phyloP scores from a whole-genome alignment of 306 rosid species.

The cucumber (Cucumis sativus) region DNA sequence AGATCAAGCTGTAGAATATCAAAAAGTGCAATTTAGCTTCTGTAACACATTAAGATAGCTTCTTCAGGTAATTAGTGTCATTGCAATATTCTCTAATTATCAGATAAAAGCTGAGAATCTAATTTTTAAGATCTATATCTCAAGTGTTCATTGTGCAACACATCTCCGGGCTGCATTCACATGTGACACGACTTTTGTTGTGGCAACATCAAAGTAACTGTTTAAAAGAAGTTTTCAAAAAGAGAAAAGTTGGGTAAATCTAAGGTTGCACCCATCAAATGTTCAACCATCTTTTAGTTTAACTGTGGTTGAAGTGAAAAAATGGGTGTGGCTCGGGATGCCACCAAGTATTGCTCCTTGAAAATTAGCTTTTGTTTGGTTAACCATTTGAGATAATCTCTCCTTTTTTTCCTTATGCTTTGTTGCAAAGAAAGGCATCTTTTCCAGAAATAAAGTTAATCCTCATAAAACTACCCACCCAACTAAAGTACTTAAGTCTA shows the following conservation, averaged over 20 bases:
- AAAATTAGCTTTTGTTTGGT: neutral
- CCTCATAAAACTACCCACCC: neutral
- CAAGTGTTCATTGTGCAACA: too few species aligned
- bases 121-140: neutral
- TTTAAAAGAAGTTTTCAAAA: neutral
- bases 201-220: neutral
- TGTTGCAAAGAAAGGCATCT: neutral
- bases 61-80: neutral
- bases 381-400: neutral
- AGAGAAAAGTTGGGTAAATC: too few species aligned
- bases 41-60: neutral
- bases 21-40: slow-evolving; percentile 14
- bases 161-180: too few species aligned
- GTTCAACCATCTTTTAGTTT: too few species aligned
- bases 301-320: too few species aligned
- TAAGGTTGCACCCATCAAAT: too few species aligned
- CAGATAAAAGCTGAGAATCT: neutral
- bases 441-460: neutral
- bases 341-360: too few species aligned
- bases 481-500: neutral
- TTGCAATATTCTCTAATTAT: neutral
- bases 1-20: slow-evolving; percentile 42
- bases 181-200: too few species aligned
- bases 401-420: neutral
- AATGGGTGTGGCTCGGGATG: too few species aligned